Base-by-base conservation (phyloP, 495 filamentous ascomycete species). In the Penicillium subrubescens region DNA sequence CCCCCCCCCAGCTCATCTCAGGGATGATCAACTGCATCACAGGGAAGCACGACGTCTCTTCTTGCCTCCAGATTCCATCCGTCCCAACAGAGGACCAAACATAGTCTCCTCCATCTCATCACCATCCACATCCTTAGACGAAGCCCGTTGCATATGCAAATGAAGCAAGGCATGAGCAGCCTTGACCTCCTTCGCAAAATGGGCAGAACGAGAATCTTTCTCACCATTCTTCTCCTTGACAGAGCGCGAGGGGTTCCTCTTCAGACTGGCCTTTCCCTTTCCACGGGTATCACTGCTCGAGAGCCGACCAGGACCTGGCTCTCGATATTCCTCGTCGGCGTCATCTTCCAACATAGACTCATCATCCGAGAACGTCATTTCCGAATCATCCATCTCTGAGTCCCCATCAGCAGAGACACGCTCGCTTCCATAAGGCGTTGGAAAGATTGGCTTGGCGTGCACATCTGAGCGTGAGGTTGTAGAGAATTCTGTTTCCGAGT, bases 151-250 rank as follows among this genome's bases (percentile, higher is more conserved):
- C 66, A 82, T 81, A 54, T 83, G 81, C 52, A 88, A 71, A 65
- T 81, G 82, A 67, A 89, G 74, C 62, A 89, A 71, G 51, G 85
- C 75, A 71, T 85, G 77, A 21, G 86, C 86, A 5, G 86, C 86
- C 57, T 82, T 84, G 65, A 86, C 82, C 64, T 86, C 84, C 23
- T 64, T 57, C 1, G 60, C 57, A 34, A 75, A 70, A 3, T 66
- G 63, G 43, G 43, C 41, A 19, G 57, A 48, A 10, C n/a, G 29
- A 5, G 43, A 54, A 31, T 35, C 11, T 8, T 44, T 35, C 3
- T 57, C 46, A 11, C 25, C 14, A 11, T 4, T 12, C 2, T 34
- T 56, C 5, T 29, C 55, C 35, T 46, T 56, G 17, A 10, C 54
- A 53, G 59, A 52, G 25, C 64, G 59, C 3, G 46, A 57, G 8